Evolutionary conservation across 2,329 filamentous ascomycete species (phyloP).

Genomic region (Volutella citrinella): DNA sequence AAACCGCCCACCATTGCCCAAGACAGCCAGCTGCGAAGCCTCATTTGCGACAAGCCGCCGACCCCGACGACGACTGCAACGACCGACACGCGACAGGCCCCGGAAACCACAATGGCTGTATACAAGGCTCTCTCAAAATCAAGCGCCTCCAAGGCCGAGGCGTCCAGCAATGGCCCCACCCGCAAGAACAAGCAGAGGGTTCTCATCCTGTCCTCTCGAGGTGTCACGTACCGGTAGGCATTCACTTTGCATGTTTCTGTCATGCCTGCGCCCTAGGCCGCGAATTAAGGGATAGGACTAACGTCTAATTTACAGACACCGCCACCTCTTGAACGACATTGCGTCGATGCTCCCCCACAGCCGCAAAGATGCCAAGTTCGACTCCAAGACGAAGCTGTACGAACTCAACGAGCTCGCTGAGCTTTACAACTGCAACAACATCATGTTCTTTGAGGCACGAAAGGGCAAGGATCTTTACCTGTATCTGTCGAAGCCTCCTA

Average conservation of each 20-base stretch:
- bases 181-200: slow-evolving; percentile 73
- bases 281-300: too few species aligned
- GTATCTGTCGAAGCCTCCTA: slow-evolving; percentile 89
- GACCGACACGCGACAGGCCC: slow-evolving; percentile 11
- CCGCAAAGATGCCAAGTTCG: slow-evolving; percentile 93
- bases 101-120: slow-evolving; percentile 58
- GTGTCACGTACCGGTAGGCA: slow-evolving; percentile 78
- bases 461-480: slow-evolving; percentile 94
- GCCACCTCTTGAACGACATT: slow-evolving; percentile 88
- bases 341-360: slow-evolving; percentile 85
- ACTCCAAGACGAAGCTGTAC: slow-evolving; percentile 87
- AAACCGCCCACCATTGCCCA: slow-evolving; percentile 18
- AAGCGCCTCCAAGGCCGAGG: slow-evolving; percentile 47
- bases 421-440: slow-evolving; percentile 90
- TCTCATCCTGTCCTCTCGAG: slow-evolving; percentile 86
- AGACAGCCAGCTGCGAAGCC: slow-evolving; percentile 15
- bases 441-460: slow-evolving; percentile 91
- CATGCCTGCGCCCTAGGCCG: too few species aligned
- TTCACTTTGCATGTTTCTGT: too few species aligned
- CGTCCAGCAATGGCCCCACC: slow-evolving; percentile 44
- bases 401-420: slow-evolving; percentile 73
- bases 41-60: slow-evolving; percentile 12
- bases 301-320: too few species aligned
- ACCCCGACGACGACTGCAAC: too few species aligned
- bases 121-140: slow-evolving; percentile 72